Base-by-base conservation (phyloP, 2,329 filamentous ascomycete species). In the Thyridium curvatum region DNA sequence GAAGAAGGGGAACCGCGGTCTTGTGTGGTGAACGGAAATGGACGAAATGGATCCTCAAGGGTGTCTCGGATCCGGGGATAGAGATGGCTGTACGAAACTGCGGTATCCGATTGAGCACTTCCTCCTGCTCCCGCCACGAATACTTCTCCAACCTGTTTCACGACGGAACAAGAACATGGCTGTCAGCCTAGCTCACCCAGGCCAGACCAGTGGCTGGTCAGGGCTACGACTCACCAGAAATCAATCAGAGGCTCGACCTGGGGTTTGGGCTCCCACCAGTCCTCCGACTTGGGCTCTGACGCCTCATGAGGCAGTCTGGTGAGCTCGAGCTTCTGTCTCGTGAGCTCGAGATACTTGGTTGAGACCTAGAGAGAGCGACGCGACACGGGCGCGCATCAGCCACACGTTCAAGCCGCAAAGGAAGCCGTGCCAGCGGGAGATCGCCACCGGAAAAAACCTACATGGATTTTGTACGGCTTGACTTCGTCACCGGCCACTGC, bases 281-380 rank as follows among this genome's bases (percentile, higher is more conserved):
- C 64, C 33, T 63, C 59, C 26, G 67, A 66, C 41, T 62, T 66
- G 3, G 70, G 62, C 8, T 71, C 54, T 8, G 65, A 59, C 3
- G 68, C 52, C 48, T 83, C 78, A 49, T 78, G 74, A 31, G 82
- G 82, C 21, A 85, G 59, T 41, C 82, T 67, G 16, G 79, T 79
- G 34, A 84, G 66, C 51, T 84, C 77, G 9, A 86, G 66, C 56
- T 86, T 86, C 54, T 77, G 73, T 52, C 65, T 72, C 6, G 82
- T 86, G 43, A 85, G 66, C 34, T 83, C 73, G 2, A 86, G 67
- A 55, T 85, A 85, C 50, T 74, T 77, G 39, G 71, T 74, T 3
- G 80, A 84, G 13, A 85, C 74, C 79, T 83, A 40, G 15, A 8
- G 8, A n/a, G n/a, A n/a, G n/a, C n/a, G 30, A 21, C 32, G 32